A percentile compares a stretch with the other conserved stretches of the same genome.
These are phyloP conservation scores for Moniliella sp. DNA, from an alignment of 1,284 basidiomycete genomes.

Conservation along the genomic window DNA sequence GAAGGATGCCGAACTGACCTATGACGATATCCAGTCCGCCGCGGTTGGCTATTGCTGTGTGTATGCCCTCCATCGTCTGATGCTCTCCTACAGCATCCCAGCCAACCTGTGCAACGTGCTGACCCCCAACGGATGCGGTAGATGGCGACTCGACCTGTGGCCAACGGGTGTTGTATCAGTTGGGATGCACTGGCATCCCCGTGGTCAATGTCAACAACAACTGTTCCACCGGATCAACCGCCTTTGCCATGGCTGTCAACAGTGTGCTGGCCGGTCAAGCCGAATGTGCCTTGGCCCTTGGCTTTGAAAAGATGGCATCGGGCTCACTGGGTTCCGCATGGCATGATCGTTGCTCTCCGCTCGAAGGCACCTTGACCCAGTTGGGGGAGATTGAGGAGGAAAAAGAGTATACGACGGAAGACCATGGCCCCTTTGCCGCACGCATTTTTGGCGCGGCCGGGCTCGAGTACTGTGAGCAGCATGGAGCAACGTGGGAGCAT, in stretches of 20 bases:
- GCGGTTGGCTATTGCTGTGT: conserved; percentile 51
- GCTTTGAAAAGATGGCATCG: conserved; percentile 49
- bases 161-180: conserved; percentile 61
- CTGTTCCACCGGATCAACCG: conserved; percentile 27
- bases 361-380: conserved; percentile 38
- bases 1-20: conserved; percentile 64
- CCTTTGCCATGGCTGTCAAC: conserved; percentile 19
- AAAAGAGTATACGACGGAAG: conserved; percentile 43
- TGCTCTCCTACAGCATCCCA: too few relatives aligned
- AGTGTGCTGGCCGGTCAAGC: conserved; percentile 44
- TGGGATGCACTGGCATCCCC: conserved; percentile 63
- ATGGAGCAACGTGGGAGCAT: conserved; percentile 49
- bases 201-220: conserved; percentile 63
- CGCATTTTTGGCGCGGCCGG: conserved; percentile 58
- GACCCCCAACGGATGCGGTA: too few relatives aligned
- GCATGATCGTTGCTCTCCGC: conserved; percentile 48
- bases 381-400: conserved; percentile 41
- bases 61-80: too few relatives aligned
- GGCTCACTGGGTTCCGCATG: conserved; percentile 53
- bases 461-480: conserved; percentile 54
- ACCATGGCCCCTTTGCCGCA: conserved; percentile 46
- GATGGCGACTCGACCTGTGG: conserved; percentile 43
- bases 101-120: too few relatives aligned
- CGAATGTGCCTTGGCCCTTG: conserved; percentile 58
- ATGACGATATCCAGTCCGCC: conserved; percentile 53